Conservation (phyloP, 306 rosid species). For the Cicer yamashitae region DNA sequence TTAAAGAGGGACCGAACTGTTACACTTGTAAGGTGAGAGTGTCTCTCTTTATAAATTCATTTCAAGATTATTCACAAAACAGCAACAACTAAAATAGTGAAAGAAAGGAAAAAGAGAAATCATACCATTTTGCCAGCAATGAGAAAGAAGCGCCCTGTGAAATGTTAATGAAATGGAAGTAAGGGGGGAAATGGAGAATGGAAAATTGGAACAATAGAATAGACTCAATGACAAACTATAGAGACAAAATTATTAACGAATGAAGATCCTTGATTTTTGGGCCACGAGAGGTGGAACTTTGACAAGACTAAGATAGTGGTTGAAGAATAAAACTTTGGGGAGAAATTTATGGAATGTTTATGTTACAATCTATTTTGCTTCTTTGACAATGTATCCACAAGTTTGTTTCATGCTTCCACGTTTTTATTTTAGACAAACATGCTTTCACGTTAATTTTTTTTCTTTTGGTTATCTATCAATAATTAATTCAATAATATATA, state of each 20-base stretch:
- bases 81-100: neutral
- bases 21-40: no score
- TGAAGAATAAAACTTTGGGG: conserved; percentile 48
- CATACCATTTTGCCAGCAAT: conserved; percentile 73
- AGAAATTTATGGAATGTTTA: conserved; percentile 46
- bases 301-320: conserved; percentile 49
- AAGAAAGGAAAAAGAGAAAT: conserved; percentile 13
- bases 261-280: conserved; percentile 72
- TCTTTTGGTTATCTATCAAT: neutral
- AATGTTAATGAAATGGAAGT: conserved; percentile 43
- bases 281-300: conserved; percentile 51
- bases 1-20: neutral
- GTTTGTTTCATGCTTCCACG: conserved; percentile 44
- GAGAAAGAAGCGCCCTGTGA: conserved; percentile 53
- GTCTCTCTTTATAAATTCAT: no score
- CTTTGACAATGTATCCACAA: conserved; percentile 40
- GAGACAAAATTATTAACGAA: conserved; percentile 40
- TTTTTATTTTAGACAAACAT: neutral
- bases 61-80: neutral
- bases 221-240: conserved; percentile 40
- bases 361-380: conserved; percentile 36
- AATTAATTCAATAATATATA: neutral
- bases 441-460: conserved; percentile 39
- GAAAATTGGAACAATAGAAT: conserved; percentile 42
- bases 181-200: conserved; percentile 42